Base-by-base conservation (phyloP, 2,329 filamentous ascomycete species). In the Beauveria brongniartii region DNA sequence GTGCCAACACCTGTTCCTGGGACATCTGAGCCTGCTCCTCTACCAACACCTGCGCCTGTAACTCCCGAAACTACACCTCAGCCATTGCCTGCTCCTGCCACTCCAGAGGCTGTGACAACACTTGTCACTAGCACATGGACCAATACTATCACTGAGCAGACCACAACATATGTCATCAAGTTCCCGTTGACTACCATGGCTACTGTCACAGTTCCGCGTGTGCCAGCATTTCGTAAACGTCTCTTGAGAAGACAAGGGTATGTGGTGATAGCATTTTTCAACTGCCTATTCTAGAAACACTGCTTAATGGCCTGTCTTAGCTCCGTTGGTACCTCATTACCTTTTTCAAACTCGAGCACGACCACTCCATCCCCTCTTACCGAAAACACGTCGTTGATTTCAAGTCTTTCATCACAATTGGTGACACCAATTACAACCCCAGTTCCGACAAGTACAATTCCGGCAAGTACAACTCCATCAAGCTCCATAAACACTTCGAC, bases 91-190 rank as follows among this genome's bases (percentile, higher is more conserved):
- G 73, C 44, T 73, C 72, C 3, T 73, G 64, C 59, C 68, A 73
- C 3, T 59, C 67, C 8, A 20, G 67, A 28, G 60, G 69, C 63
- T 26, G 43, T 56, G 12, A 65, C 66, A 2, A 64, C 64, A 8
- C 62, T 75, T 3, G 66, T 70, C 22, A 77, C 74, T 8, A 72
- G 70, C 54, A 76, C 73, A 22, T 75, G 74, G 72, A 70, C 71
- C 60, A 77, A 77, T 37, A 57, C 76, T 52, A 72, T 77, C 28
- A 66, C 68, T 1, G 72, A 73, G 48, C 66, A 69, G 37, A 77
- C 74, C 2, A 77, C 75, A 5, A 76, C 75, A 1, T 75, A 75
- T 63, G 75, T 72, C 1, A 66, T 75, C 57, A 70, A 72, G 59
- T 75, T 74, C 55, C 73, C 73, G 30, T 64, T 76, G 44, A 75